Evolutionary conservation across 768 basidiomycete species (phyloP).

Genomic region (Phaeotremella fagi): DNA sequence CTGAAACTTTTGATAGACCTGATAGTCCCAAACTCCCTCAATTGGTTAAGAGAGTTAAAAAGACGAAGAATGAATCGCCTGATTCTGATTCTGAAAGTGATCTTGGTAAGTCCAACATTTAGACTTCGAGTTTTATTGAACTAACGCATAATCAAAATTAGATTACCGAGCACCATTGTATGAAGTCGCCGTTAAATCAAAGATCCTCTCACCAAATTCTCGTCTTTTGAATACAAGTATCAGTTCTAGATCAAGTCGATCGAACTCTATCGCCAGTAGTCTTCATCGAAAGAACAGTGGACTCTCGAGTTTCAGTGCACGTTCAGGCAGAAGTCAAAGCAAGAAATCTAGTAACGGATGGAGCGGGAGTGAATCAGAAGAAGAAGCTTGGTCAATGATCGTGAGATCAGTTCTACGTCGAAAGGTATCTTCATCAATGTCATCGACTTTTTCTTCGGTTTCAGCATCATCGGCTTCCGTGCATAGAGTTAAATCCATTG

Average conservation of each 20-base stretch:
- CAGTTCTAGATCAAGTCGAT: too few relatives aligned
- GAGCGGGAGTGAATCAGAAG: constrained; percentile 36
- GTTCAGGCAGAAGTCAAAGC: constrained; percentile 6
- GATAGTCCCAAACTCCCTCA: too few relatives aligned
- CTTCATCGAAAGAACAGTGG: constrained; percentile 6
- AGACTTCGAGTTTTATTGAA: too few relatives aligned
- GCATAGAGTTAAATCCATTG: background rate
- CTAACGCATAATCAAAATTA: too few relatives aligned
- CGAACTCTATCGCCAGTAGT: background rate
- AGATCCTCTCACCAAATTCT: constrained; percentile 24
- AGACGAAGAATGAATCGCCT: background rate
- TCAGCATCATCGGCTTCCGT: background rate
- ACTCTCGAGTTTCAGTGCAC: background rate
- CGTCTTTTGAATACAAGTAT: constrained; percentile 15
- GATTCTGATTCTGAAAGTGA: constrained; percentile 18
- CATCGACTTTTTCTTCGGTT: background rate
- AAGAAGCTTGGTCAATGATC: constrained; percentile 27
- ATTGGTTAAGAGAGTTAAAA: background rate
- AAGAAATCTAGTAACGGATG: constrained; percentile 19
- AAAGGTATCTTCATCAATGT: constrained; percentile 1
- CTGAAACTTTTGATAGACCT: too few relatives aligned
- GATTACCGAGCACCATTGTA: constrained; percentile 21
- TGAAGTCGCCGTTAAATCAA: constrained; percentile 14
- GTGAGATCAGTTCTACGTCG: constrained; percentile 10
- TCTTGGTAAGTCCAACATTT: constrained; percentile 15